Conservation (phyloP, 1,139 yeast genomes). For the Pichia cactophila region DNA sequence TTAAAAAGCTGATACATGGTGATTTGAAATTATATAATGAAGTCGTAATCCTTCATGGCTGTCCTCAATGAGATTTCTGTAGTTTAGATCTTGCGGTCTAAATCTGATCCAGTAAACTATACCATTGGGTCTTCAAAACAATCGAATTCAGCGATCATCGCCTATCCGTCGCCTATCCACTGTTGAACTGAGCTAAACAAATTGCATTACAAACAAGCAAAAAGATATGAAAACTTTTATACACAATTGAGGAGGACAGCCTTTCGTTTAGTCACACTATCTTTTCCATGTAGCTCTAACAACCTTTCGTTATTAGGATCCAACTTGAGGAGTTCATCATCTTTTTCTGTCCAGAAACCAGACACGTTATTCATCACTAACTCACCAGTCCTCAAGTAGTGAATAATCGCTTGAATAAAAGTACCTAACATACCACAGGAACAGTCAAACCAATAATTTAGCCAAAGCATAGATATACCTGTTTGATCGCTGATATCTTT, state of each 20-base stretch:
- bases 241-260: conserved; percentile 15
- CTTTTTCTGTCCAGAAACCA: conserved; percentile 45
- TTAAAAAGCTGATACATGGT: too few relatives aligned
- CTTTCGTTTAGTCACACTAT: conserved; percentile 25
- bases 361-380: conserved; percentile 38
- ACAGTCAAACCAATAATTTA: conserved; percentile 39
- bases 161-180: too few relatives aligned
- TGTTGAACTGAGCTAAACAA: too few relatives aligned
- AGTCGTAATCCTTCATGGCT: too few relatives aligned
- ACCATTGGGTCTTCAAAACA: too few relatives aligned
- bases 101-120: too few relatives aligned
- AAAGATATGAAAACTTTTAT: background rate
- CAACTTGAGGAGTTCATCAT: conserved; percentile 30
- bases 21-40: too few relatives aligned
- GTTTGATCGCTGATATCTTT: conserved; percentile 36
- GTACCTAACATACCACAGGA: conserved; percentile 43
- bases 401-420: conserved; percentile 38
- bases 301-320: conserved; percentile 19
- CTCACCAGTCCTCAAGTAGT: conserved; percentile 36
- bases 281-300: conserved; percentile 24
- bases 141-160: too few relatives aligned
- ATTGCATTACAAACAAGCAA: background rate
- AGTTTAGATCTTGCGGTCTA: too few relatives aligned
- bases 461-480: conserved; percentile 40
- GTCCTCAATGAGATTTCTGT: too few relatives aligned